These are phyloP conservation scores for Logfia minima DNA, from an alignment of 129 eudicot genomes.

Conservation along the genomic window DNA sequence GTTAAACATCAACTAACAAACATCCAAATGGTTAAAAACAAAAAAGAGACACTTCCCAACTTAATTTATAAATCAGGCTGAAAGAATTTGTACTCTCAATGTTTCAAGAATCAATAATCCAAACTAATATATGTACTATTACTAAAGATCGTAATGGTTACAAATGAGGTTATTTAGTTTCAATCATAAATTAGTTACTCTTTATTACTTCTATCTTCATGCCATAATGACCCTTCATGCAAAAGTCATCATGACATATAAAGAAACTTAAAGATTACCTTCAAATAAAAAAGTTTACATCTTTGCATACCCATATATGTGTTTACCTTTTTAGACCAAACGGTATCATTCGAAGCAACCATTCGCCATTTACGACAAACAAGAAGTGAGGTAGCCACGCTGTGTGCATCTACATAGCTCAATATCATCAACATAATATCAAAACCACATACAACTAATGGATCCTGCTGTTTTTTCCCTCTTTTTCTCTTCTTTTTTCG, in stretches of 20 bases:
- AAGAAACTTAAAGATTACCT: neutral
- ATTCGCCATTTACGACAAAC: slow-evolving; percentile 61
- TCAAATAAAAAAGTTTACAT: neutral
- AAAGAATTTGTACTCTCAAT: too few species aligned
- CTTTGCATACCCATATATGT: too few species aligned
- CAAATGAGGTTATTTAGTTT: neutral
- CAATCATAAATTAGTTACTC: neutral
- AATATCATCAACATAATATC: slow-evolving; percentile 54
- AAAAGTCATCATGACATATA: neutral
- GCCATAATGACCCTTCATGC: neutral
- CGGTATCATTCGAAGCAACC: slow-evolving; percentile 52
- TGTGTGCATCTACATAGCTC: slow-evolving; percentile 53
- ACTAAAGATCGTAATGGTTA: neutral
- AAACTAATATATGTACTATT: neutral
- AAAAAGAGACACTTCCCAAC: neutral
- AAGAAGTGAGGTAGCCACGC: slow-evolving; percentile 57
- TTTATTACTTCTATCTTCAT: too few species aligned
- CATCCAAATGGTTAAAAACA: neutral
- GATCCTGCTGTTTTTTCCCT: slow-evolving; percentile 30
- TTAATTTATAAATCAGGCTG: neutral
- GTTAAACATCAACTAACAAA: neutral
- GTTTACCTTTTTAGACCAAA: slow-evolving; percentile 58
- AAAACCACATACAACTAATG: slow-evolving; percentile 44
- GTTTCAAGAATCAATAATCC: too few species aligned
- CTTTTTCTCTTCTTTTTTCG: slow-evolving; percentile 16